phyloP scores from a whole-genome alignment of 2,329 filamentous ascomycete species.

The Periconia sp. region DNA sequence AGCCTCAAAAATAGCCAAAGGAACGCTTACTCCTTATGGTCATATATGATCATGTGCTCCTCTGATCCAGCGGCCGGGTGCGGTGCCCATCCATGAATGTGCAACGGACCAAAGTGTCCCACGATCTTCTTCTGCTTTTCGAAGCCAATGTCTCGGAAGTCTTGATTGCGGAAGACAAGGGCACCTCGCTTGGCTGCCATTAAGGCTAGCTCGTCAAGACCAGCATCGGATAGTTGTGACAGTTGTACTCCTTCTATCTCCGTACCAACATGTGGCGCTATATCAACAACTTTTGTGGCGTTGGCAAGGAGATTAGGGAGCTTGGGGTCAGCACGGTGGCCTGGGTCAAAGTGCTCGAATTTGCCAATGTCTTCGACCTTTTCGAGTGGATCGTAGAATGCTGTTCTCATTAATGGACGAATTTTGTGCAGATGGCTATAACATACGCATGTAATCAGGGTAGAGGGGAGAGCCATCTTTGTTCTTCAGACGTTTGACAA shows the following conservation, averaged over 20 bases:
- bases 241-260: constrained; percentile 13
- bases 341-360: constrained; percentile 35
- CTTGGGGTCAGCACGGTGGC: constrained; percentile 47
- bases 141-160: constrained; percentile 7
- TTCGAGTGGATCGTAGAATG: constrained; percentile 6
- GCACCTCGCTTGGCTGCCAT: constrained; percentile 4
- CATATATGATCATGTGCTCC: constrained; percentile 9
- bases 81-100: constrained; percentile 6
- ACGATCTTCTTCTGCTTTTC: constrained; percentile 7
- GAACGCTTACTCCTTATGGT: constrained; percentile 5
- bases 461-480: constrained; percentile 5
- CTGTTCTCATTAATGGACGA: neutral
- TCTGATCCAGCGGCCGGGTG: constrained; percentile 4
- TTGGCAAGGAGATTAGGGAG: constrained; percentile 48
- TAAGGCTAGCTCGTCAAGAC: constrained; percentile 7
- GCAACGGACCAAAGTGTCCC: constrained; percentile 5
- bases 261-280: constrained; percentile 14
- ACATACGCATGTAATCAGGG: constrained; percentile 6
- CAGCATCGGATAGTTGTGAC: neutral
- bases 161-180: constrained; percentile 7
- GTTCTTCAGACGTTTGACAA: constrained; percentile 5
- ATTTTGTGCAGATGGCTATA: neutral
- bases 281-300: constrained; percentile 13
- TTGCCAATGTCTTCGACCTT: constrained; percentile 5
- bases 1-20: neutral